These are phyloP conservation scores for Schoenoplectus tabernaemontani DNA, from an alignment of 202 grass and related monocot species.

Conservation along the genomic window DNA sequence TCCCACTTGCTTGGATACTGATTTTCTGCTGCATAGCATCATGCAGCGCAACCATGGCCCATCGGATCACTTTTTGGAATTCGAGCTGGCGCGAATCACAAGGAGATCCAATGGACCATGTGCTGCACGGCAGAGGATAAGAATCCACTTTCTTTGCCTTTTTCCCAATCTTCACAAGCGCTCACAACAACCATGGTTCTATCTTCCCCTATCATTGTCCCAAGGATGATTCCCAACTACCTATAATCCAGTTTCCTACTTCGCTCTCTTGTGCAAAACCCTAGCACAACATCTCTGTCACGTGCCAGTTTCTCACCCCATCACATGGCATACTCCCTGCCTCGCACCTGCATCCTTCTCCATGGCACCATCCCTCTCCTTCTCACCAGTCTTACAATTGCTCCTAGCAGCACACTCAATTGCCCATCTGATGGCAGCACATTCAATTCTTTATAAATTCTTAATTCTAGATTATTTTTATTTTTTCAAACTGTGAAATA, in stretches of 20 bases:
- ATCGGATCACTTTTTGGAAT: too few relatives aligned
- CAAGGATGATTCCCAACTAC: too few relatives aligned
- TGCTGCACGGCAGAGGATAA: too few relatives aligned
- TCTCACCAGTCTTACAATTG: not conserved
- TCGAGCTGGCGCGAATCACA: too few relatives aligned
- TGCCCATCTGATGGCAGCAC: not conserved
- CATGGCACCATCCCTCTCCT: not conserved
- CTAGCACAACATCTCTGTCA: constrained; percentile 8
- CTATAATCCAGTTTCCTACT: not conserved
- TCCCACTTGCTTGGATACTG: not conserved
- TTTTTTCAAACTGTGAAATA: not conserved
- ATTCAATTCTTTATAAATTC: too few relatives aligned
- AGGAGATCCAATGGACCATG: too few relatives aligned
- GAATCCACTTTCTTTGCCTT: too few relatives aligned
- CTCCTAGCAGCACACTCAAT: not conserved
- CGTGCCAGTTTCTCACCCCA: not conserved
- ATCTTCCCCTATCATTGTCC: too few relatives aligned
- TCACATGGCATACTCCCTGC: not conserved
- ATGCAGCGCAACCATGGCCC: too few relatives aligned
- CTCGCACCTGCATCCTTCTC: not conserved
- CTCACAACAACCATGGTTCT: not conserved
- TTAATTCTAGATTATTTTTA: not conserved
- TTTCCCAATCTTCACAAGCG: not conserved
- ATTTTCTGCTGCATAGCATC: too few relatives aligned
- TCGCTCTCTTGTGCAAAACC: constrained; percentile 17